Evolutionary conservation across 306 rosid genomes (phyloP), one percentile per base, ranked within the genome.

Genomic region (Macrotyloma uniflorum): DNA sequence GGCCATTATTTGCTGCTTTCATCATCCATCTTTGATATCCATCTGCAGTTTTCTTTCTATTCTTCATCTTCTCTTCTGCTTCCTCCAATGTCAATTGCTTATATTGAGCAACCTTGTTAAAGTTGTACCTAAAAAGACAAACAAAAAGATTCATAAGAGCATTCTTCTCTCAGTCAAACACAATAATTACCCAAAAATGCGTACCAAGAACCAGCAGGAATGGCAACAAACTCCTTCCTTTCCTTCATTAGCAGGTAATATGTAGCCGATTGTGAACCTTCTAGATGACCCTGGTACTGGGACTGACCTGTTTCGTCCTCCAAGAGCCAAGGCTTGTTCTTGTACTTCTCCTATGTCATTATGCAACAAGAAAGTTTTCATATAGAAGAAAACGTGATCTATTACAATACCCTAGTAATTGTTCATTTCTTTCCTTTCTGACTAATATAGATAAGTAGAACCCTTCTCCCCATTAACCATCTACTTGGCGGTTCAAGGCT

Each of bases 1-100:
- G 79, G 32, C 97, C 98, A 63, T 92, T 88, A 45, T 79, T 89
- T 82, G 97, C 98, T 64, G 91, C 93, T 87, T 95, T 95, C 98
- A 95, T 95, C 98, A 95, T 95, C 99, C 99, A 95, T 76, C 98
- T 89, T 85, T 95, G 90, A 86, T 95, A 95, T 54, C 99, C 99
- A 87, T 95, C 99, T 49, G 97, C 98, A 62, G 98, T 95, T 83
- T 93, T 95, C 88, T 91, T 95, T 83, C 97, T 83, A 80, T 91
- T 95, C 78, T 81, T 91, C 95, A 95, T 95, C 79, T 95, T 95
- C 89, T 95, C 99, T 81, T 95, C 99, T 8, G 99, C 99, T 90
- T 95, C 99, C 85, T 91, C 97, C 85, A 94, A 84, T 8, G 98
- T 94, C 83, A 91, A 87, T 74, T 94, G 98, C 80, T 91, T 95